Evolutionary conservation across 768 basidiomycete species (phyloP), one percentile per base, ranked within the genome.

Genomic region (Aureoboletus auriporus): DNA sequence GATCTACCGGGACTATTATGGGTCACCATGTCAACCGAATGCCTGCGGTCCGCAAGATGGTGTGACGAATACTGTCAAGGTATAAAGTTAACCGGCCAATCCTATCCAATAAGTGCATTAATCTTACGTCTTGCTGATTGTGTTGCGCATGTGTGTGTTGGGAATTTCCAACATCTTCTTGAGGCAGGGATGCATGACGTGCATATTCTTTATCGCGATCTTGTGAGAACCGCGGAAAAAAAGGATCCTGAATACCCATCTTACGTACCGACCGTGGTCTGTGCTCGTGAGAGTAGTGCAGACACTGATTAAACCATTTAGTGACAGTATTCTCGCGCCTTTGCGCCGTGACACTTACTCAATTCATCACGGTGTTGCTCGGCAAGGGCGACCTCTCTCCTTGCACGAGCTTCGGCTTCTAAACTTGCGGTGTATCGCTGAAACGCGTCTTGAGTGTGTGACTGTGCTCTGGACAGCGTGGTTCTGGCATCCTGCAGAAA

Each of bases 371-470:
- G 77, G 41, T 83, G 79, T 63, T 82, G 83, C 58, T 87, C 86
- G 45, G 82, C 82, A 47, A 78, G 69, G 6, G 64, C 64, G 10
- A 87, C 80, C 50, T 82, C 80, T 55, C 80, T 78, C 56, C 80
- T 74, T 41, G 85, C 84, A 62, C 82, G 81, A 37, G 73, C 71
- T 60, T 89, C 86, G 10, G 78, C 69, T 57, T 88, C 84, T 14
- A 87, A 70, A 65, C 80, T 85, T 10, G 78, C 73, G 10, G 79
- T 86, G 57, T 88, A 88, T 43, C 79, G 71, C 61, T 81, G 73
- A 58, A 86, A 84, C 4, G 84, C 77, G 37, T 86, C 85, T 57
- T 86, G 83, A 0, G 84, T 82, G 42, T 86, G 84, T 58, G 83
- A 80, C 59, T 84, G 83, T 17, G 83, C 82, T 38, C 83, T 76